Evolutionary conservation across 2,329 filamentous ascomycete species (phyloP).

Genomic region (Pseudomassariella vexata): DNA sequence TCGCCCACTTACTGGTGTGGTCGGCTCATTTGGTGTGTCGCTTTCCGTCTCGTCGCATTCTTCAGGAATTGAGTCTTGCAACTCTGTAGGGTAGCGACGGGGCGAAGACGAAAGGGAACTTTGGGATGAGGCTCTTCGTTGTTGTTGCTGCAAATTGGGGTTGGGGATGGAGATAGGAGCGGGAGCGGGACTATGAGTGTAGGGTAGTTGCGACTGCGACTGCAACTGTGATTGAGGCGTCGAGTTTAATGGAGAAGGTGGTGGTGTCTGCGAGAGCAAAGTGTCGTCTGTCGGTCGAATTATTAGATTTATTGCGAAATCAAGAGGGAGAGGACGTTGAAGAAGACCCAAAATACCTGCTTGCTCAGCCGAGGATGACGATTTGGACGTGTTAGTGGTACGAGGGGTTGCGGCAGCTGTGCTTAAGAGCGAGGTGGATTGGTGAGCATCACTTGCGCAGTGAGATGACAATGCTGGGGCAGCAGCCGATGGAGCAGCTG

Average conservation of each 20-base stretch:
- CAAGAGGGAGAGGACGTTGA: not conserved
- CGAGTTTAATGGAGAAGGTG: constrained; percentile 3
- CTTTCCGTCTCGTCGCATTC: constrained; percentile 55
- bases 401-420: too few species aligned
- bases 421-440: too few species aligned
- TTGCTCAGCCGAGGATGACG: constrained; percentile 1
- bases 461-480: too few species aligned
- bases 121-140: constrained; percentile 8
- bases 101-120: constrained; percentile 29
- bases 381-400: too few species aligned
- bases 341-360: constrained; percentile 5
- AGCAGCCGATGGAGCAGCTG: too few species aligned
- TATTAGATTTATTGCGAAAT: constrained; percentile 5
- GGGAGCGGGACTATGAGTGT: not conserved
- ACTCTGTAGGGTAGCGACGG: constrained; percentile 42
- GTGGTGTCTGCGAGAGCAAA: too few species aligned
- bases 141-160: constrained; percentile 2
- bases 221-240: constrained; percentile 8
- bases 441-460: too few species aligned
- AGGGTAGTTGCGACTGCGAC: constrained; percentile 8
- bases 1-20: constrained; percentile 54
- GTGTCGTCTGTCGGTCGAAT: constrained; percentile 4
- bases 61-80: constrained; percentile 49
- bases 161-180: not conserved
- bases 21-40: constrained; percentile 53